Evolutionary conservation across 176 grass and related monocot genomes (phyloP).

Genomic region (Carex myosuroides): DNA sequence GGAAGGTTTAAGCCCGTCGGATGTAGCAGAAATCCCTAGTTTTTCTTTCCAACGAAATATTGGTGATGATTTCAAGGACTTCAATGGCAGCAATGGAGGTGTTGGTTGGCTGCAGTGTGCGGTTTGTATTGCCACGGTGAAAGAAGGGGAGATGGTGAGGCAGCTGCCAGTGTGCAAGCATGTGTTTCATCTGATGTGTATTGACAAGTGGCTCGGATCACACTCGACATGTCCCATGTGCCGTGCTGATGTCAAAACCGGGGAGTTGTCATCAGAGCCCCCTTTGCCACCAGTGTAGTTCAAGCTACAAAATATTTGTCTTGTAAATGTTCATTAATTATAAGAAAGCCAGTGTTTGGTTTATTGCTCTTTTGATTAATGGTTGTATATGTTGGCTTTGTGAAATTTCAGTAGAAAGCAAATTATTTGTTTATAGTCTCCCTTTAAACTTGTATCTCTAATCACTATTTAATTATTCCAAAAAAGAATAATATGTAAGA

Average conservation of each 20-base stretch:
- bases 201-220: constrained; percentile 52
- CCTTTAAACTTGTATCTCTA: too few species aligned
- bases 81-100: constrained; percentile 3
- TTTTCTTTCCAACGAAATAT: not conserved
- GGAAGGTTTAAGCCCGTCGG: not conserved
- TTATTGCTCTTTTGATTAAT: not conserved
- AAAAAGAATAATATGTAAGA: too few species aligned
- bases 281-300: constrained; percentile 17
- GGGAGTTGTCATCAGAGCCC: not conserved
- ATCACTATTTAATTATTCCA: too few species aligned
- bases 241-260: constrained; percentile 30
- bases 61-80: not conserved
- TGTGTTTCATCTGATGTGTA: constrained; percentile 57
- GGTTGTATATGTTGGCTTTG: not conserved
- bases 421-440: too few species aligned
- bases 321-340: not conserved
- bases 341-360: not conserved
- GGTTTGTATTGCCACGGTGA: constrained; percentile 50
- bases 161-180: constrained; percentile 60
- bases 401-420: not conserved
- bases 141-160: constrained; percentile 53
- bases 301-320: not conserved
- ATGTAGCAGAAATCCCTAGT: not conserved
- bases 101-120: constrained; percentile 50
- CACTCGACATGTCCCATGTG: constrained; percentile 71